Percentiles rank a stretch among this genome's conserved stretches.
These are phyloP conservation scores for Albatrellus ellisii DNA, from an alignment of 768 basidiomycete genomes.

Conservation along the genomic window DNA sequence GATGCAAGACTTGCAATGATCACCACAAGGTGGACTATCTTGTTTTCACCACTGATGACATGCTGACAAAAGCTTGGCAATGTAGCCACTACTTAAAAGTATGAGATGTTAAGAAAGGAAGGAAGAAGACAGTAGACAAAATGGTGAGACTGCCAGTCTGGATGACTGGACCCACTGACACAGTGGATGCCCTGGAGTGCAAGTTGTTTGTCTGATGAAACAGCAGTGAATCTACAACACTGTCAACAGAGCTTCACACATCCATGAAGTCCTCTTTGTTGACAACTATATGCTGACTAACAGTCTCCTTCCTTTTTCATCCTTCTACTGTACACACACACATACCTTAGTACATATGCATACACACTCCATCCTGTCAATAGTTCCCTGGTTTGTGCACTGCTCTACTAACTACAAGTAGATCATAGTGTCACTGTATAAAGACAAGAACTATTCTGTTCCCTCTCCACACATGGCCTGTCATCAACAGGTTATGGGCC, in stretches of 20 bases:
- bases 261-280: slow-evolving; percentile 20
- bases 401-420: too few relatives aligned
- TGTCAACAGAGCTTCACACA: not conserved
- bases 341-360: too few relatives aligned
- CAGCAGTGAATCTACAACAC: slow-evolving; percentile 13
- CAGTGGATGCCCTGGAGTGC: slow-evolving; percentile 45
- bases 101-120: not conserved
- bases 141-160: slow-evolving; percentile 37
- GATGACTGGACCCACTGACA: slow-evolving; percentile 33
- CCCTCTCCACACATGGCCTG: too few relatives aligned
- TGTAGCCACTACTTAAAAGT: slow-evolving; percentile 20
- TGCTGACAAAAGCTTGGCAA: slow-evolving; percentile 24
- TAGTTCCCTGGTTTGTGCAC: too few relatives aligned
- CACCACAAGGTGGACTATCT: slow-evolving; percentile 40
- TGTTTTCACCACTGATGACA: slow-evolving; percentile 23
- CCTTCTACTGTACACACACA: too few relatives aligned
- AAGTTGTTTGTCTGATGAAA: slow-evolving; percentile 36
- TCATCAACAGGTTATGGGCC: too few relatives aligned
- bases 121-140: slow-evolving; percentile 30
- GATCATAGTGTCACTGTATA: too few relatives aligned
- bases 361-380: too few relatives aligned
- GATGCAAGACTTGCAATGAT: slow-evolving; percentile 35
- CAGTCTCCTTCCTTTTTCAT: slow-evolving; percentile 9
- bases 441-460: too few relatives aligned
- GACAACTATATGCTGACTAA: slow-evolving; percentile 13